These are phyloP conservation scores for Phyllostachys edulis DNA, from an alignment of 176 grass and related monocot genomes.

Conservation along the genomic window DNA sequence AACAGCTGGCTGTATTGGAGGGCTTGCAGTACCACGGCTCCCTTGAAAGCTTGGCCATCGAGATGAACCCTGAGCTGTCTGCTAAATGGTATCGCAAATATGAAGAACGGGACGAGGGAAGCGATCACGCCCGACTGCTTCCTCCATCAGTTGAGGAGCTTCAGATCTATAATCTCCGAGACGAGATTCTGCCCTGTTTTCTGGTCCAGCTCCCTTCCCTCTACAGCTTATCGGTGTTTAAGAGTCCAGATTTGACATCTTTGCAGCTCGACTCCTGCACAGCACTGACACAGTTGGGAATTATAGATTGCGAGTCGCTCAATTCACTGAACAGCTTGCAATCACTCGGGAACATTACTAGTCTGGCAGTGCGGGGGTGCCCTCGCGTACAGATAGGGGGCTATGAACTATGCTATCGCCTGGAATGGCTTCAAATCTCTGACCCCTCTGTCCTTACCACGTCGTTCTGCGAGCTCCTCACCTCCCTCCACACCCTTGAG, in stretches of 20 bases:
- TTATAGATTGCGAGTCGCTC: background rate
- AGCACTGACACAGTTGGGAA: background rate
- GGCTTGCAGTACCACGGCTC: background rate
- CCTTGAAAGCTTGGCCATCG: no score
- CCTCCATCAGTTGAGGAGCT: no score
- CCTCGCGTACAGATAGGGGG: no score
- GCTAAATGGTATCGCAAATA: no score
- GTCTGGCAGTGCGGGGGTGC: no score
- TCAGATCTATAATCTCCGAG: no score
- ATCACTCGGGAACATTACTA: background rate
- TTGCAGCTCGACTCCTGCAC: conserved; percentile 8
- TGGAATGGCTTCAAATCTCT: background rate
- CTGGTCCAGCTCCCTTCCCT: background rate
- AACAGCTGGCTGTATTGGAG: background rate
- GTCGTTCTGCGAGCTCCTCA: conserved; percentile 20
- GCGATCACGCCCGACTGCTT: no score
- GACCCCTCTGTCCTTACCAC: background rate
- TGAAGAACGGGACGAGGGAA: no score
- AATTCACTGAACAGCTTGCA: background rate
- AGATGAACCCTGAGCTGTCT: no score
- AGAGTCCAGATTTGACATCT: background rate
- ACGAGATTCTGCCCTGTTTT: no score
- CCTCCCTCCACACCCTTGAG: background rate
- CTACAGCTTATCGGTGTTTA: background rate
- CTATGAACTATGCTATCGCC: no score